Base-by-base conservation (phyloP, 139 green algal species). In the Picochlorum sp. region DNA sequence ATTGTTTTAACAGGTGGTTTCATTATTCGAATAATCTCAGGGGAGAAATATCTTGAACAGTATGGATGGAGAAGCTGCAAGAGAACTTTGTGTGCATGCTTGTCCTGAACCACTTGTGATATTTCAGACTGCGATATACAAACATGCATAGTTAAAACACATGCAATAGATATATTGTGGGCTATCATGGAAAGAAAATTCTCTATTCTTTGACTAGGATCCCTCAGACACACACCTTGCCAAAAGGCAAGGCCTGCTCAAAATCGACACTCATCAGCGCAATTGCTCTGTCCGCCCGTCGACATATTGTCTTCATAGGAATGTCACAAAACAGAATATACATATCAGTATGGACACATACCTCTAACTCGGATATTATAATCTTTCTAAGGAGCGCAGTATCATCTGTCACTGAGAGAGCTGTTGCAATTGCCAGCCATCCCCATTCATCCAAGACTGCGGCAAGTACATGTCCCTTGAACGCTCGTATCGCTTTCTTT, bases 371-470 rank as follows among this genome's bases (percentile, higher is more conserved):
- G 7, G 70, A 20, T 34, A 92, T 41, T 1, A 96, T 50, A 4
- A 72, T 37, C 69, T 95, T 95, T 64, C 65, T 51, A 4, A 87
- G 75, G 18, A 95, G 76, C 2, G 76, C 61, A 1, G 90, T 96
- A 84, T 96, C 90, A 69, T 96, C 90, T 57, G 86, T 75, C 10
- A 84, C 77, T 2, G 16, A 66, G 24, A 96, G 77, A 4, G 77
- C 80, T 13, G 75, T 82, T 44, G 82, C 75, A 28, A 95, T 73
- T 16, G 86, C 76, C 3, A 81, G 57, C 72, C 88, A 73, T 20
- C 77, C 88, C 85, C 84, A 95, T 73, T 95, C 86, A 51, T 96
- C 88, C 21, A 65, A 45, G 1, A 80, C 81, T 67, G 86, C 85
- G 51, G 82, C 68, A 13, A 52, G 60, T 38, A 92, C 85, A 50